Evolutionary conservation across 371 early-diverging fungal genomes (phyloP).

Genomic region (Phascolomyces articulosus): DNA sequence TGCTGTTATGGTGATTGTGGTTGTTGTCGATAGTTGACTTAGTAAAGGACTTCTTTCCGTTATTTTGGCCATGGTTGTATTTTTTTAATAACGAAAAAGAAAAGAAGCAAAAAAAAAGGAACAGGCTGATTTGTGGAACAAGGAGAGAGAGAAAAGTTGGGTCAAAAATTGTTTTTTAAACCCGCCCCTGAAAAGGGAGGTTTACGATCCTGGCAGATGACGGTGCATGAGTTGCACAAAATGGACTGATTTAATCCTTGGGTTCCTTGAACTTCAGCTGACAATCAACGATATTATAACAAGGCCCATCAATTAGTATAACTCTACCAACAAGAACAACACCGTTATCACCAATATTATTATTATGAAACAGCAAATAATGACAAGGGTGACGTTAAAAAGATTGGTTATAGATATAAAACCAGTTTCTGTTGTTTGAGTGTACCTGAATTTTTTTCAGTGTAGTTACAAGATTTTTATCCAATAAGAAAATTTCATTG

Average conservation of each 20-base stretch:
- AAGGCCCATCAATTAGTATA: too few relatives aligned
- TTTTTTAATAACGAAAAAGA: not conserved
- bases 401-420: too few relatives aligned
- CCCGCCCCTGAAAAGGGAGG: slow-evolving; percentile 1
- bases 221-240: not conserved
- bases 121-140: not conserved
- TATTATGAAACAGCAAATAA: too few relatives aligned
- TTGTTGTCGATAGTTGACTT: not conserved
- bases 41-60: not conserved
- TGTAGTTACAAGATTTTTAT: too few relatives aligned
- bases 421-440: too few relatives aligned
- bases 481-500: not conserved
- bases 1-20: not conserved
- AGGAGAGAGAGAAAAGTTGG: too few relatives aligned
- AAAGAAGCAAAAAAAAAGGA: not conserved
- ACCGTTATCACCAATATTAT: too few relatives aligned
- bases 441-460: not conserved
- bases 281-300: not conserved
- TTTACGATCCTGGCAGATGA: not conserved
- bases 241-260: too few relatives aligned
- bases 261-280: not conserved
- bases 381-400: too few relatives aligned
- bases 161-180: not conserved
- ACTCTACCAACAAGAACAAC: too few relatives aligned
- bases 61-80: not conserved